Base-by-base conservation (phyloP, 257 asterid genomes). In the Hygrophila difformis region DNA sequence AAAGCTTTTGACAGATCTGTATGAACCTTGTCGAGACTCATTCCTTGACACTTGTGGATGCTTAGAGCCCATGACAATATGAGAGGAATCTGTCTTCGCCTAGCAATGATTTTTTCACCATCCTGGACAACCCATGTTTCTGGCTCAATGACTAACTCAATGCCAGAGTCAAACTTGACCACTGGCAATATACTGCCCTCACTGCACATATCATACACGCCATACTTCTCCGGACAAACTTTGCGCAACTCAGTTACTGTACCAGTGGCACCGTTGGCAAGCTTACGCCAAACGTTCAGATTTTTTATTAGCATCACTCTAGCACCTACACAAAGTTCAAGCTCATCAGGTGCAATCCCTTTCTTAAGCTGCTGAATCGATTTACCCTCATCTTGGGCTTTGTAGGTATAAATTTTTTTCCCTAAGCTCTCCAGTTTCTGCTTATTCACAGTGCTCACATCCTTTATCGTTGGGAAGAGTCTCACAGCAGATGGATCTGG, bases 1-100 rank as follows among this genome's bases (percentile, higher is more conserved):
- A 86, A 79, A 64, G 71, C 84, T 14, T 76, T 68, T 2, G 65
- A 52, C 8, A 79, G 65, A 55, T 82, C 72, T 7, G 94, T 77
- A 55, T 69, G 69, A 26, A 86, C 79, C 59, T 70, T 70, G 43
- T 79, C 79, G 3, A 86, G 55, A 48, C 80, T 76, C 94, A 86
- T 82, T 29, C 96, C 96, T 33, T 79, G 94, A 57, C 88, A 82
- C 59, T 82, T 82, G 64, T 82, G 96, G 56, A 86, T 72, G 65
- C 96, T 86, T 33, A 86, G 39, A 60, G 92, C 93, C 96, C 94
- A 86, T n/a, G 96, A 68, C 47, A 86, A 62, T 26, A 82, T 66
- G 38, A 86, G 73, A 13, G 96, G 96, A 28, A 82, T 59, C 68
- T 86, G 96, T 66, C 44, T 66, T 29, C 93, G 64, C 26, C 4